Base-by-base conservation (phyloP, 306 rosid species). In the Ormosia emarginata region DNA sequence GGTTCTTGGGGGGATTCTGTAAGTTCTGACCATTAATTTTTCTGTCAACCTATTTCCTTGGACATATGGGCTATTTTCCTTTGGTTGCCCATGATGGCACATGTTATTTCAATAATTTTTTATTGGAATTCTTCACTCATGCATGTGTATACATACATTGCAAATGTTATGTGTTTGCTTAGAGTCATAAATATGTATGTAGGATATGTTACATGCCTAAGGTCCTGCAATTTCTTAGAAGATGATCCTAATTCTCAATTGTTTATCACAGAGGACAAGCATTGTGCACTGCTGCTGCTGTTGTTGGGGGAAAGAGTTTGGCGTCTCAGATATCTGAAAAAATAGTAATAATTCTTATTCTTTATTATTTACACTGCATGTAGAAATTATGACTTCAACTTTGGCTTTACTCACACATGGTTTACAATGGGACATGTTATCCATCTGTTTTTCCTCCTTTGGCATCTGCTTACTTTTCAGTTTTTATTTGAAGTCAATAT, bases 1-100 rank as follows among this genome's bases (percentile, higher is more conserved):
- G 12, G 98, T 95, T 77, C 92, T 95, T 74, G 98, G 98, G 63
- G 98, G 98, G 80, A 95, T 95, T 81, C 34, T 93, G 98, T 95
- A 89, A 86, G 93, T 84, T 75, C 37, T 77, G 65, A 63, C 77
- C 69, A 18, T 36, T 62, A 18, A 50, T 32, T 59, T 65, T 34
- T 30, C 56, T 40, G 34, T 62, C 18, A 44, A 66, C 46, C 3
- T 36, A 37, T 61, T 82, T 75, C 67, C 56, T 55, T 50, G 49
- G 55, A 33, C 69, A 12, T 47, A n/a, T 66, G 74, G 44, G 14
- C 34, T 50, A 46, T 57, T 79, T 75, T 44, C 79, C 69, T 68
- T 67, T 49, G 69, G 55, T 41, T 56, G 57, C 18, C 30, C 52
- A 59, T 52, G 17, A 30, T 74, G 68, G 43, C 44, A 67, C 66